Conservation (phyloP, 1,139 yeast species). For the Kodamaea sp. region DNA sequence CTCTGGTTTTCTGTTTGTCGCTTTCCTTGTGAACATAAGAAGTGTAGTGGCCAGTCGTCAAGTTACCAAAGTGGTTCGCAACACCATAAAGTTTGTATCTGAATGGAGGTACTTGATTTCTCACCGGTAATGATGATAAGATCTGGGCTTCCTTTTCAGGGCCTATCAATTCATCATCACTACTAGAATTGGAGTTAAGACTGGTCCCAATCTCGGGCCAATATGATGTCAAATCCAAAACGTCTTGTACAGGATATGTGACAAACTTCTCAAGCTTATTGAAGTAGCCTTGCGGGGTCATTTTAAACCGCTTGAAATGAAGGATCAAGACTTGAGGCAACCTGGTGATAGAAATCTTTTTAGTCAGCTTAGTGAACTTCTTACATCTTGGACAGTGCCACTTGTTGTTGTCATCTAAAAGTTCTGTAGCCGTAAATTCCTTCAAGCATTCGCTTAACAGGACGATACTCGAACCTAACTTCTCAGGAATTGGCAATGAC, state of each 20-base stretch:
- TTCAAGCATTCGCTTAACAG: conserved; percentile 65
- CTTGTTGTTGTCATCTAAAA: conserved; percentile 76
- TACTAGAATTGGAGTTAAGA: conserved; percentile 16
- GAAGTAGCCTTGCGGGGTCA: conserved; percentile 43
- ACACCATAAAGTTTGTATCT: conserved; percentile 78
- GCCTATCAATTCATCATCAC: conserved; percentile 22
- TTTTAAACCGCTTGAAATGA: conserved; percentile 78
- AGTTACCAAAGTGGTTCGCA: conserved; percentile 81
- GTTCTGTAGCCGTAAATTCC: conserved; percentile 67
- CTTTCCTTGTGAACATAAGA: conserved; percentile 68
- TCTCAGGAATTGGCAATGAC: conserved; percentile 69
- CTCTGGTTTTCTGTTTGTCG: conserved; percentile 35
- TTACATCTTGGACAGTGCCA: conserved; percentile 91
- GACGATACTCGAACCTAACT: conserved; percentile 26
- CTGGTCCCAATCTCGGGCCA: conserved; percentile 65
- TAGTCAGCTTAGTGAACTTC: conserved; percentile 63
- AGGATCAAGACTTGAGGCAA: conserved; percentile 72
- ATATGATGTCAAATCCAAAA: conserved; percentile 68
- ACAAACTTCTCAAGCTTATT: conserved; percentile 66
- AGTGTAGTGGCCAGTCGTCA: conserved; percentile 92
- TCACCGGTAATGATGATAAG: conserved; percentile 55
- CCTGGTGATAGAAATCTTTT: conserved; percentile 67
- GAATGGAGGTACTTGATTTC: conserved; percentile 83
- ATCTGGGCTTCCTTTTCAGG: conserved; percentile 44
- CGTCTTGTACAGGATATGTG: conserved; percentile 55